Conservation (phyloP, 1,139 yeast species). For the Pichia kudriavzevii region DNA sequence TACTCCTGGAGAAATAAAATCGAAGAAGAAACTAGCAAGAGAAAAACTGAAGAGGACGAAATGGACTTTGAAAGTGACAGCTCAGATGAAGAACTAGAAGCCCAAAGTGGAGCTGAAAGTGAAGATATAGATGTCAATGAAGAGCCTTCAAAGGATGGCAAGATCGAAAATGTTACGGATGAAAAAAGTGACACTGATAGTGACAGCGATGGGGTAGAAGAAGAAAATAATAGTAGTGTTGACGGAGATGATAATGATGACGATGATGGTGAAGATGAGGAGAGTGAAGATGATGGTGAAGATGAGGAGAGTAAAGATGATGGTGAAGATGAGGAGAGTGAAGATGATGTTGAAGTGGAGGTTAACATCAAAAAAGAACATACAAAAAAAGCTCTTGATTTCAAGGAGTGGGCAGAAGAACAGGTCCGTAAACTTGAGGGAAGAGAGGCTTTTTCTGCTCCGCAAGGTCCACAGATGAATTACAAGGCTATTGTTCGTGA, state of each 20-base stretch:
- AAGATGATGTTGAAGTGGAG: conserved; percentile 20
- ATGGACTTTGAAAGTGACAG: conserved; percentile 35
- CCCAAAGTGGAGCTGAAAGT: neutral
- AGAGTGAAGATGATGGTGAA: conserved; percentile 18
- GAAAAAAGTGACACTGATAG: conserved; percentile 14
- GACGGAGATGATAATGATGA: conserved; percentile 24
- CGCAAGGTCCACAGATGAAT: conserved; percentile 42
- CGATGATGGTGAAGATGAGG: conserved; percentile 20
- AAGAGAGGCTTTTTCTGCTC: conserved; percentile 38
- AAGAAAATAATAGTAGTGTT: conserved; percentile 32
- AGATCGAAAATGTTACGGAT: no score
- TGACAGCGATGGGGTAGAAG: conserved; percentile 25
- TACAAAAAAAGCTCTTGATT: conserved; percentile 35
- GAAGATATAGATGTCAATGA: neutral
- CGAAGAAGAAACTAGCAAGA: conserved; percentile 39
- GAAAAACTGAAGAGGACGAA: conserved; percentile 34
- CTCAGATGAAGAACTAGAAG: conserved; percentile 23
- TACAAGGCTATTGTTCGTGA: conserved; percentile 43
- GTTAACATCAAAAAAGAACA: conserved; percentile 30
- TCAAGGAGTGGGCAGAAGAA: conserved; percentile 55
- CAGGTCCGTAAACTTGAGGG: conserved; percentile 56
- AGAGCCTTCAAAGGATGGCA: no score
- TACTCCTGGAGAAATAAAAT: conserved; percentile 54
- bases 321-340: conserved; percentile 20
- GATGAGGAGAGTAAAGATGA: conserved; percentile 25